These are phyloP conservation scores for Tremella fuciformis DNA, from an alignment of 768 basidiomycete genomes.

Conservation along the genomic window DNA sequence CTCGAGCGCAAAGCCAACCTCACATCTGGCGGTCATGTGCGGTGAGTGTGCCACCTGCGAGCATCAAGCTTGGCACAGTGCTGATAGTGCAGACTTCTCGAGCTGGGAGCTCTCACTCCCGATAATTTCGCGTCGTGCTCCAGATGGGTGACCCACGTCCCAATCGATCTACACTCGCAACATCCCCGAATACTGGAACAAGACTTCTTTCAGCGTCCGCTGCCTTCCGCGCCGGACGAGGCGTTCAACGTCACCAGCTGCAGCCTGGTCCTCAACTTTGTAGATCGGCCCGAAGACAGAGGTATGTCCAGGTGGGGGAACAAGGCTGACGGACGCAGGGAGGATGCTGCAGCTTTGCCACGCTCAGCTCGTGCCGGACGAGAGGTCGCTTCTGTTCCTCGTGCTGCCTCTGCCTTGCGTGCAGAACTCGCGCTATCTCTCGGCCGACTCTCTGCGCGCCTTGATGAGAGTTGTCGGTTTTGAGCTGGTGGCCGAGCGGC, in stretches of 20 bases:
- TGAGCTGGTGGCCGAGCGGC: slow-evolving; percentile 59
- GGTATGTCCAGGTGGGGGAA: slow-evolving; percentile 56
- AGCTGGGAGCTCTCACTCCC: slow-evolving; percentile 81
- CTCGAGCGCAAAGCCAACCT: slow-evolving; percentile 53
- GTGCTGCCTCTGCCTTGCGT: slow-evolving; percentile 78
- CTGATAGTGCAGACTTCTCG: slow-evolving; percentile 63
- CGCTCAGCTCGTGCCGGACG: slow-evolving; percentile 25
- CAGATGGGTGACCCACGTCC: slow-evolving; percentile 68
- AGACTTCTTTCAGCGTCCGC: slow-evolving; percentile 65
- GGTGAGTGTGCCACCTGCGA: slow-evolving; percentile 1
- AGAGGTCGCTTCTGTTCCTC: slow-evolving; percentile 44
- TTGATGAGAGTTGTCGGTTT: slow-evolving; percentile 61
- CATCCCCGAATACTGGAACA: slow-evolving; percentile 80
- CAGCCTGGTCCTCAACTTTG: slow-evolving; percentile 86
- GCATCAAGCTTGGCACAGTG: background rate
- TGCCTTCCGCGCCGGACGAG: slow-evolving; percentile 59
- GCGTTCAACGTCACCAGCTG: slow-evolving; percentile 79
- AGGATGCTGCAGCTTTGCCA: slow-evolving; percentile 41
- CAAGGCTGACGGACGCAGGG: slow-evolving; percentile 22
- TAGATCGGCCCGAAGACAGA: slow-evolving; percentile 69
- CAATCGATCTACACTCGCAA: slow-evolving; percentile 79
- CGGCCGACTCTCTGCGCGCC: slow-evolving; percentile 58
- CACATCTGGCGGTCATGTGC: background rate
- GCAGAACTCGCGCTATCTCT: slow-evolving; percentile 77
- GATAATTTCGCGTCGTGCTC: slow-evolving; percentile 70